Base-by-base conservation (phyloP, 805 yeast genomes). In the Nematodospora valgi region DNA sequence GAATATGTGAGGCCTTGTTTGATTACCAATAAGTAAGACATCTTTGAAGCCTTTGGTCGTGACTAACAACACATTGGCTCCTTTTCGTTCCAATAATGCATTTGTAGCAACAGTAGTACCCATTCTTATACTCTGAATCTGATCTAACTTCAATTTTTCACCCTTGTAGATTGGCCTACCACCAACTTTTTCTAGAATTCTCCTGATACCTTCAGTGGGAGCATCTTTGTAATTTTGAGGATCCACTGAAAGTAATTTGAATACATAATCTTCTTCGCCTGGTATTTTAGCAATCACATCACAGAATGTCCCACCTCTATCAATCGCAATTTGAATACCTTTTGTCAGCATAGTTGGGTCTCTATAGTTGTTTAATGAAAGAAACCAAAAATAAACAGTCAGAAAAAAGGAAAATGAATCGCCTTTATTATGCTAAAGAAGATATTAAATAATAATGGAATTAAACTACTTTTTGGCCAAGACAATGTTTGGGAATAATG, bases 61-160 rank as follows among this genome's bases (percentile, higher is more conserved):
- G 4, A 89, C 59, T 40, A 91, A 69, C 2, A 93, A 94, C 47
- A 94, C 89, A 21, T 78, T 65, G 38, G 88, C 94, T 34, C 98
- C 98, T 52, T 88, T 88, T 43, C 98, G 72, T 53, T 91, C 98
- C 40, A 91, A 68, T 22, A 93, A 70, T 1, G 98, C 96, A 61
- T 91, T 91, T 6, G 98, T 91, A 2, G 98, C 98, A 8, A 88
- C 93, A 0, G 97, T 89, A 4, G 97, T 88, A 3, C 97, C 97
- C 84, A 89, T 81, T 37, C 95, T 68, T 31, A 88, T 77, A 27
- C 80, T 74, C 35, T 76, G 78, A 24, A 87, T 83, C 3, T 61
- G 59, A 3, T 78, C 69, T 1, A 86, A 70, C 39, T 82, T 86
- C 40, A 88, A 58, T 31, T 54, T 56, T 22, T 40, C 35, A 20